Conservation (phyloP, 2,329 filamentous ascomycete genomes). For the Cladosporium austrohemisphaericum region DNA sequence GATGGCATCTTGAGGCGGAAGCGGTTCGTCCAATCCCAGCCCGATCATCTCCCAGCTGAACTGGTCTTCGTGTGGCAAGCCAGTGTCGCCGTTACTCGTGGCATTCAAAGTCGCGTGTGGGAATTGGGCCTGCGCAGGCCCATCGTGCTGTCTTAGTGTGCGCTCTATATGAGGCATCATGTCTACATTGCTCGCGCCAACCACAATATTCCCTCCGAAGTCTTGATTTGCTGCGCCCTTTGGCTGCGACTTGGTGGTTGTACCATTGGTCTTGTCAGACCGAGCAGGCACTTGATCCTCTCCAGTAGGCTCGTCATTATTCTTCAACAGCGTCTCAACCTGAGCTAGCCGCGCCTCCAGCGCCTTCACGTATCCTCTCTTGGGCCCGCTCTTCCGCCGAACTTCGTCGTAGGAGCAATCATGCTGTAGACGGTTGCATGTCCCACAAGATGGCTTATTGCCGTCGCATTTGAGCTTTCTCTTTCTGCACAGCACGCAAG, state of each 20-base stretch:
- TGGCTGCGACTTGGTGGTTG: background rate
- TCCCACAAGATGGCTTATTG: conserved; percentile 77
- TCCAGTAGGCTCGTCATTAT: conserved; percentile 46
- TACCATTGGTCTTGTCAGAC: background rate
- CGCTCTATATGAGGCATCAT: conserved; percentile 15
- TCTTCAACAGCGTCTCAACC: conserved; percentile 86
- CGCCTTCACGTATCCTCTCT: conserved; percentile 90
- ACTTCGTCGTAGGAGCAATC: conserved; percentile 89
- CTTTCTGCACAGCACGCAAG: conserved; percentile 90
- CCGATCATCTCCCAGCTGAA: conserved; percentile 85
- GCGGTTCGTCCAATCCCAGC: conserved; percentile 74
- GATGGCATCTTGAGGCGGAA: conserved; percentile 75
- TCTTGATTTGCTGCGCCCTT: conserved; percentile 19
- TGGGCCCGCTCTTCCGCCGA: conserved; percentile 89
- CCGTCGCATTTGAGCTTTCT: conserved; percentile 91
- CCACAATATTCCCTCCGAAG: conserved; percentile 20
- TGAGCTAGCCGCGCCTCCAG: conserved; percentile 82
- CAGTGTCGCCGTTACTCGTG: background rate
- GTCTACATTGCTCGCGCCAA: conserved; percentile 16
- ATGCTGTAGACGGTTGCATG: conserved; percentile 81
- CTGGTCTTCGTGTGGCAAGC: conserved; percentile 20
- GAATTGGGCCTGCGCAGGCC: background rate
- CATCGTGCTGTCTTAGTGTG: background rate
- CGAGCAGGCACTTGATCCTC: conserved; percentile 5
- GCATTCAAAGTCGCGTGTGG: background rate